A percentile compares a stretch with the other conserved stretches of the same genome.
phyloP scores from a whole-genome alignment of 345 rosid genomes.

The Gossypioides kirkii region DNA sequence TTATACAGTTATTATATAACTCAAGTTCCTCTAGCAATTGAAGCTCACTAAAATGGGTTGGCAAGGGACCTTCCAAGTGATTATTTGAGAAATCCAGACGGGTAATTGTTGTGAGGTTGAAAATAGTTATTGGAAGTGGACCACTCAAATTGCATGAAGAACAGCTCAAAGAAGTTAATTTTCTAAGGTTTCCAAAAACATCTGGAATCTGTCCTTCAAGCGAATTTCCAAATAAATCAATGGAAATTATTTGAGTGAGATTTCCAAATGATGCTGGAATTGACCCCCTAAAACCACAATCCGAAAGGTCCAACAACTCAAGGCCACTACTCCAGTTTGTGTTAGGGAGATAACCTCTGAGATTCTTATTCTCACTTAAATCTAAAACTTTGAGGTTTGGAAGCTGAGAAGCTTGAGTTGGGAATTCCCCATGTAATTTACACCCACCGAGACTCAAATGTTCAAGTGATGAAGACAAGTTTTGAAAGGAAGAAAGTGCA shows the following conservation, averaged over 20 bases:
- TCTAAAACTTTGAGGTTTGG: neutral
- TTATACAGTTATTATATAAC: neutral
- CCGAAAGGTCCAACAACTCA: neutral
- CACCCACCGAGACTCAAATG: neutral
- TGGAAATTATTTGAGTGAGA: neutral
- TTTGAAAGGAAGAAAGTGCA: neutral
- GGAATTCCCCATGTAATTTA: neutral
- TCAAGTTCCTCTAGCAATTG: neutral
- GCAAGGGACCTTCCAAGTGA: neutral
- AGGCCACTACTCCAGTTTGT: neutral
- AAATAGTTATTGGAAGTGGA: neutral
- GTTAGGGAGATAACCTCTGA: neutral
- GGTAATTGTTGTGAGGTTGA: too few species aligned
- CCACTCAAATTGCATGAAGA: neutral
- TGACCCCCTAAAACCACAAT: neutral
- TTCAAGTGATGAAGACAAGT: neutral
- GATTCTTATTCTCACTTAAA: neutral
- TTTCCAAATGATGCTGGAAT: neutral
- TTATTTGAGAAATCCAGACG: neutral
- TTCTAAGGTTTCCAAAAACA: neutral
- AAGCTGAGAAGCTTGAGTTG: neutral
- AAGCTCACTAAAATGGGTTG: too few species aligned
- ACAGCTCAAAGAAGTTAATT: neutral
- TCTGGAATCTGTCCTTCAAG: neutral
- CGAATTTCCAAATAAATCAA: neutral